Conservation (phyloP, 2,329 filamentous ascomycete genomes). For the Cryphonectria radicalis region DNA sequence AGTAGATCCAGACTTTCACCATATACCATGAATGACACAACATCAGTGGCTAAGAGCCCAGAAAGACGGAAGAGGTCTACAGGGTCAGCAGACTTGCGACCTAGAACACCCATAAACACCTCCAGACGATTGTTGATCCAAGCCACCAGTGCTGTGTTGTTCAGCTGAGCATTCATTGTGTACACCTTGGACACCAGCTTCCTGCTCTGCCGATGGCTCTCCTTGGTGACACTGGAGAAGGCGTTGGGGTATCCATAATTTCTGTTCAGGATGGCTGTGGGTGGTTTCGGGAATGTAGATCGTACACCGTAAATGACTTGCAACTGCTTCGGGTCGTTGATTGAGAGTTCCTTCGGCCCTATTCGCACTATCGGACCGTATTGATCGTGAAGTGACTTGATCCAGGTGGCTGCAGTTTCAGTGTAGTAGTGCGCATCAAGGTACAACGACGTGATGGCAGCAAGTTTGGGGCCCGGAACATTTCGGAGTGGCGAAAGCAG, state of each 20-base stretch:
- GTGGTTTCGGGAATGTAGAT: constrained; percentile 4
- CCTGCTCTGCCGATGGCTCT: not conserved
- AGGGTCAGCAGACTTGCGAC: not conserved
- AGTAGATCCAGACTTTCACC: not conserved
- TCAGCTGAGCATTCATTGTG: constrained; percentile 1
- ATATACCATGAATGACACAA: not conserved
- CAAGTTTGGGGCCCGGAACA: constrained; percentile 4
- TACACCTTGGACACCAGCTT: not conserved
- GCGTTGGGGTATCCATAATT: constrained; percentile 6
- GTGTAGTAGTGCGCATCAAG: not conserved
- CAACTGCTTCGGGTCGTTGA: constrained; percentile 1
- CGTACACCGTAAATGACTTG: not conserved
- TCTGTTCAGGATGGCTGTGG: not conserved
- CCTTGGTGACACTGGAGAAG: not conserved
- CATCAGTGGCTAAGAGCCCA: not conserved
- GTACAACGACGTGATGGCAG: constrained; percentile 3
- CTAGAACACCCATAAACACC: no score
- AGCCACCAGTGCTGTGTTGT: not conserved
- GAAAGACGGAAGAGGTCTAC: not conserved
- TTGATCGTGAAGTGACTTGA: constrained; percentile 1
- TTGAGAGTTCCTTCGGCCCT: not conserved
- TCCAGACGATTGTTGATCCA: not conserved
- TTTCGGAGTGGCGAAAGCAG: not conserved
- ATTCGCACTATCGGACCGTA: constrained; percentile 1
- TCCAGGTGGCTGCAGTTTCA: not conserved